Evolutionary conservation across 495 filamentous ascomycete species (phyloP).

Genomic region (Schizothecium vesticola): DNA sequence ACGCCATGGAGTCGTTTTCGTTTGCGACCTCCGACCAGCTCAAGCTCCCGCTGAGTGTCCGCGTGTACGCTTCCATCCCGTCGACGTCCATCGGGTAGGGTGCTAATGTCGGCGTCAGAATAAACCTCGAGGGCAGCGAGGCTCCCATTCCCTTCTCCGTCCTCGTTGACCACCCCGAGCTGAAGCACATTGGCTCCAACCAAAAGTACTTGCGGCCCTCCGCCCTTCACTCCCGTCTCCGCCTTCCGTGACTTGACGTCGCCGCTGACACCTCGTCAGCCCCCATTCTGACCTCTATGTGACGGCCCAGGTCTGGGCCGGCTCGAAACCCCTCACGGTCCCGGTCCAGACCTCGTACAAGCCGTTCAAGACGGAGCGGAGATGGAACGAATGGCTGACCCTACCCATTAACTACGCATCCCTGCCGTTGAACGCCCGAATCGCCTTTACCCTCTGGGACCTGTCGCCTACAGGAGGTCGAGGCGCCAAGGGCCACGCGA

Average conservation of each 20-base stretch:
- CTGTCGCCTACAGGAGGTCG: constrained; percentile 69
- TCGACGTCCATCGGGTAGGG: not conserved
- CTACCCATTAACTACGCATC: constrained; percentile 78
- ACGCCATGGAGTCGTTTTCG: constrained; percentile 82
- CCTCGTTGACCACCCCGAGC: constrained; percentile 67
- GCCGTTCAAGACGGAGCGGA: constrained; percentile 70
- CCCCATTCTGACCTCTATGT: constrained; percentile 82
- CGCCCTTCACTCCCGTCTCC: no score
- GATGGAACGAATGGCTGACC: constrained; percentile 95
- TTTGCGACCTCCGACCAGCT: constrained; percentile 83
- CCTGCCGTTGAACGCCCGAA: constrained; percentile 68
- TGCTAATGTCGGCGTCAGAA: constrained; percentile 27
- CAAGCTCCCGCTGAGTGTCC: constrained; percentile 71
- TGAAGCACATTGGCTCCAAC: constrained; percentile 82
- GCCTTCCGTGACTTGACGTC: constrained; percentile 14
- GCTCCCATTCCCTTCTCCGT: constrained; percentile 71
- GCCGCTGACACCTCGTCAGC: constrained; percentile 28
- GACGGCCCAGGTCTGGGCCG: constrained; percentile 89
- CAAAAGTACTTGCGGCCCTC: constrained; percentile 42
- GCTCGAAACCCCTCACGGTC: constrained; percentile 89
- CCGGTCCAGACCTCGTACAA: constrained; percentile 90
- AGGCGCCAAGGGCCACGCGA: constrained; percentile 61
- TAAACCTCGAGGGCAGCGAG: constrained; percentile 81
- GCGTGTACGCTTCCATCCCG: constrained; percentile 46
- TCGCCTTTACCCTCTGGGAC: constrained; percentile 96